Base-by-base conservation (phyloP, 352 stramenopile genomes). In the Phytophthora sojae region DNA sequence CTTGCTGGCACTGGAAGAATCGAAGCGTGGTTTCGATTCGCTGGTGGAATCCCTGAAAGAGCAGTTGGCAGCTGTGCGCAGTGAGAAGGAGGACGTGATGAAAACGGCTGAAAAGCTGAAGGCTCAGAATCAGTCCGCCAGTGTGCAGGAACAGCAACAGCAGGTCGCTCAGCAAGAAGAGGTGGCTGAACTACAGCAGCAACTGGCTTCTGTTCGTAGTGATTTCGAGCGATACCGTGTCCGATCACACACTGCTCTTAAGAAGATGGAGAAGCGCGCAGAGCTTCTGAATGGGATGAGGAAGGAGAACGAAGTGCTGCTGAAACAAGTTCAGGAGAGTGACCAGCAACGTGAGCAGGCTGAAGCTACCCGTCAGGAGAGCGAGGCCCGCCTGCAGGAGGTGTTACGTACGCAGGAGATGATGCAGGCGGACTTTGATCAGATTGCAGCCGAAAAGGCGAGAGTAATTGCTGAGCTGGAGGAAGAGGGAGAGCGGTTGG, bases 211-310 rank as follows among this genome's bases (percentile, higher is more conserved):
- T 7, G 45, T 88, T 0, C 77, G 78, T 54, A 64, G 29, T 12
- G 83, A 93, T 23, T 96, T 92, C 57, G 85, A 93, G 58, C 69
- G 77, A 49, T 96, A 96, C 44, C 83, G 87, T 50, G 69, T 76
- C 37, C 75, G 83, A 14, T 92, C 85, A 8, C 86, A 91, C 51
- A 79, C 88, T 1, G 88, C 88, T 2, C 58, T 96, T 3, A 94
- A 94, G 68, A 94, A 94, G 63, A 79, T 94, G 39, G 88, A 96
- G 65, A 94, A 91, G 60, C 82, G 88, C 26, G 81, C 86, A 9
- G 86, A 94, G 60, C 60, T 95, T 17, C 73, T 95, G 29, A 95
- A 95, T 52, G 78, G 79, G 12, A 95, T 94, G 88, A 82, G 80
- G 15, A 92, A 88, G 35, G 88, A 92, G 57, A 94, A 93, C 21